phyloP scores from a whole-genome alignment of 2,329 filamentous ascomycete species.

The Aotearoamyces nothofagi region DNA sequence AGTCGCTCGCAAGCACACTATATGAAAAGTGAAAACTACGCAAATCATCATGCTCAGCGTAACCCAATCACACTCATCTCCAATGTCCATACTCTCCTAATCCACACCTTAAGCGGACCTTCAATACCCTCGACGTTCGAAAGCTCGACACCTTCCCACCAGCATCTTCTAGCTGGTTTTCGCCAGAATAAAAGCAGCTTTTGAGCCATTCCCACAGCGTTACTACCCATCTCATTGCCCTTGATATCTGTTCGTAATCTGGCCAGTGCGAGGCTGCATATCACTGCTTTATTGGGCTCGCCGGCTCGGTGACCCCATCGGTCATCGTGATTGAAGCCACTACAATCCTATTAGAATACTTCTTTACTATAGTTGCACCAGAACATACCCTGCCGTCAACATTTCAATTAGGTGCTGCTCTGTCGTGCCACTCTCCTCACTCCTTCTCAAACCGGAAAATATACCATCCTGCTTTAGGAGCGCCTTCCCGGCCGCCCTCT shows the following conservation, averaged over 20 bases:
- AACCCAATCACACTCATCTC: conserved; percentile 94
- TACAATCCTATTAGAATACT: conserved; percentile 22
- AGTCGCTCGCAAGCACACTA: background rate
- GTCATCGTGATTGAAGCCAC: conserved; percentile 93
- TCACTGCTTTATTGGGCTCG: conserved; percentile 95
- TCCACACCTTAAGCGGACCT: conserved; percentile 94
- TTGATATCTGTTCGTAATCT: conserved; percentile 85
- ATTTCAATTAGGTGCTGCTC: conserved; percentile 99
- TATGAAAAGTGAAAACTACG: conserved; percentile 4
- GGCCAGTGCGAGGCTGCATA: conserved; percentile 89
- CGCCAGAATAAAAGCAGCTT: conserved; percentile 96
- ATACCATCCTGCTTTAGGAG: conserved; percentile 83
- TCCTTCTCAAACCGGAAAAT: conserved; percentile 87
- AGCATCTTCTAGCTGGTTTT: conserved; percentile 89
- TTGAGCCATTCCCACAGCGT: conserved; percentile 92
- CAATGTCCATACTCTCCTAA: conserved; percentile 91
- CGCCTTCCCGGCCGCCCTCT: conserved; percentile 79
- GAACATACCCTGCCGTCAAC: conserved; percentile 83
- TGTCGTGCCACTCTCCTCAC: conserved; percentile 89
- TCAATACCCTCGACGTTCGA: conserved; percentile 80
- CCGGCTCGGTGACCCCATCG: conserved; percentile 93
- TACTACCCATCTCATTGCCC: conserved; percentile 59
- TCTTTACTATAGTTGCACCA: background rate
- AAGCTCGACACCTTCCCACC: conserved; percentile 97
- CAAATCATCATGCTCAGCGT: conserved; percentile 31